Base-by-base conservation (phyloP, 2,329 filamentous ascomycete species). In the Zymoseptoria passerinii region DNA sequence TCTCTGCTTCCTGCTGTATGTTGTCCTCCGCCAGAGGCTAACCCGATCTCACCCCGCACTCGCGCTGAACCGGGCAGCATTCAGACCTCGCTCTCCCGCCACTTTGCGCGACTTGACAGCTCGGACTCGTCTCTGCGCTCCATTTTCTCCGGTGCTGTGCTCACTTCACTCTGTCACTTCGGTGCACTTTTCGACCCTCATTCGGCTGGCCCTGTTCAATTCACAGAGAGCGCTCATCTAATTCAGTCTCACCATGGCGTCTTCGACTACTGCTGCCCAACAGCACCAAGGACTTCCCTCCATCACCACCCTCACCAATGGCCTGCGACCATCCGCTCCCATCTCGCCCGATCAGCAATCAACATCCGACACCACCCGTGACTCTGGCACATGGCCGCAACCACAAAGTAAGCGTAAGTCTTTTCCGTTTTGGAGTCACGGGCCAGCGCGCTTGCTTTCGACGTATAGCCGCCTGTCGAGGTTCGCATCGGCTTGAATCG, bases 321-420 rank as follows among this genome's bases (percentile, higher is more conserved):
- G 70, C 52, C 55, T 74, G 54, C 69, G 70, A 28, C 61, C 63
- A 28, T 58, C 67, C 62, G 63, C 66, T 51, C 56, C 62, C 51
- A 64, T 66, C 56, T 71, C 71, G 52, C 71, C 66, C 16, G 70
- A 71, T 56, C 67, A 63, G 56, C 66, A 65, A 53, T 66, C 68
- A 35, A 59, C 63, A 51, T 60, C 60, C 35, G 70, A 72, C 29
- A 68, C 69, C 19, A 67, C 69, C 28, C 66, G 72, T 54, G 71
- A 74, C 60, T 73, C 72, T 57, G 70, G 72, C 48, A 71, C 70
- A 48, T 73, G 72, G 72, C 69, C 70, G 8, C 67, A 70, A 59
- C 66, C 70, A 49, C 69, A 72, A 53, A 73, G 69, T 63, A 73
- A 73, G 63, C 70, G 71, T 73, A 65, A 72, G 71, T 70, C 23